Evolutionary conservation across 108 stramenopile genomes (phyloP).

Genomic region (Craspedostauros australis): DNA sequence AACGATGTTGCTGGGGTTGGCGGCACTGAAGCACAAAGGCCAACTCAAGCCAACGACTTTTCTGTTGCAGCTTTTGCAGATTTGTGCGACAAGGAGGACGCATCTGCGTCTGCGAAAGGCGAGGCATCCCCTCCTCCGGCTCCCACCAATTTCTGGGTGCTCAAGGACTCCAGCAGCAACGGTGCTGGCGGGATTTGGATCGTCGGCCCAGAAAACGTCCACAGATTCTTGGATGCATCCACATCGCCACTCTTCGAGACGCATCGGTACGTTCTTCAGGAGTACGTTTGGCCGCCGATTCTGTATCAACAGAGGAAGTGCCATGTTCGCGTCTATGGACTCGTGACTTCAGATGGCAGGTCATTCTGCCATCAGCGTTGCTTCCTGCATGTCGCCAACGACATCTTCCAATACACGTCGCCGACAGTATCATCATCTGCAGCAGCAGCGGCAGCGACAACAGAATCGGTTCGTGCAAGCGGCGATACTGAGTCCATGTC

Average conservation of each 20-base stretch:
- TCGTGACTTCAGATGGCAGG: constrained; percentile 54
- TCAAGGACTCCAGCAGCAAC: constrained; percentile 77
- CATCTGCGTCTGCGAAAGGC: background rate
- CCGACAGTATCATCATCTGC: too few relatives aligned
- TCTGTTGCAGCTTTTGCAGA: constrained; percentile 27
- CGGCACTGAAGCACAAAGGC: background rate
- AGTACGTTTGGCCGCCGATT: constrained; percentile 75
- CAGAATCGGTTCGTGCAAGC: background rate
- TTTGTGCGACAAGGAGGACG: constrained; percentile 13
- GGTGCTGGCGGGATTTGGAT: constrained; percentile 86
- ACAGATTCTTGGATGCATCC: constrained; percentile 14
- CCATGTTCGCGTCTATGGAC: constrained; percentile 76
- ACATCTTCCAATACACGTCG: constrained; percentile 34
- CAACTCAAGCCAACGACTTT: background rate
- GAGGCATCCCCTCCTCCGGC: constrained; percentile 2
- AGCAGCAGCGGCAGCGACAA: background rate
- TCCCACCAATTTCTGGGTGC: constrained; percentile 60
- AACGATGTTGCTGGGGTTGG: too few relatives aligned
- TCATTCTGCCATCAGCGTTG: constrained; percentile 68
- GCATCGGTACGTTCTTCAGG: constrained; percentile 68
- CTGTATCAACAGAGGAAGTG: constrained; percentile 61
- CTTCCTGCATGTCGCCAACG: constrained; percentile 85
- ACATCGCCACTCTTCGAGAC: constrained; percentile 23
- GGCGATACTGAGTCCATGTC: constrained; percentile 47
- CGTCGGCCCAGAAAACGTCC: constrained; percentile 41